phyloP scores from a whole-genome alignment of 2,329 filamentous ascomycete species.

The Aspergillus pseudonomiae region DNA sequence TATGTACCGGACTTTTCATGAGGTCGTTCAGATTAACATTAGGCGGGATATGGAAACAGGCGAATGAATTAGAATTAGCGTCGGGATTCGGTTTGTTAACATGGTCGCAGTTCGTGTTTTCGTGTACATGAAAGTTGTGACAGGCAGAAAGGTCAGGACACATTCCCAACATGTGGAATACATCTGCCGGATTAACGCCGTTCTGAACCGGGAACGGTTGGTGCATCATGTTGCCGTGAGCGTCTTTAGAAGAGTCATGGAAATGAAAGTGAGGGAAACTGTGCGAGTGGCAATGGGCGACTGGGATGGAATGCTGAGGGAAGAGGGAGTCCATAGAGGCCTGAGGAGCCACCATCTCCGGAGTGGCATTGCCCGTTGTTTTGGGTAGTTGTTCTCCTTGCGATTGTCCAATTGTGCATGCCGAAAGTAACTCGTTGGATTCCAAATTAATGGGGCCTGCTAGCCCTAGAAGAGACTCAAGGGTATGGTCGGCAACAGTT shows the following conservation, averaged over 20 bases:
- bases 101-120: constrained; percentile 19
- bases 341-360: constrained; percentile 18
- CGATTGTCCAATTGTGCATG: constrained; percentile 23
- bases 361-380: constrained; percentile 19
- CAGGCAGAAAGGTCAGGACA: constrained; percentile 35
- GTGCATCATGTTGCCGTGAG: constrained; percentile 26
- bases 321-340: constrained; percentile 23
- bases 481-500: constrained; percentile 28
- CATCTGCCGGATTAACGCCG: constrained; percentile 37
- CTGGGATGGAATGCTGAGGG: constrained; percentile 22
- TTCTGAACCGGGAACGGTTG: constrained; percentile 30
- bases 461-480: constrained; percentile 39
- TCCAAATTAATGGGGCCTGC: constrained; percentile 34
- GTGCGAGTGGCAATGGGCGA: constrained; percentile 29
- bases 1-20: constrained; percentile 32
- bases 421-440: constrained; percentile 29
- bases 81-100: constrained; percentile 28
- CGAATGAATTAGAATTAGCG: constrained; percentile 24
- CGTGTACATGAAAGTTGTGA: constrained; percentile 29
- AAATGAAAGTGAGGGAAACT: constrained; percentile 33
- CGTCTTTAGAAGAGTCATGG: constrained; percentile 34
- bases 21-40: constrained; percentile 32
- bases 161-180: constrained; percentile 41
- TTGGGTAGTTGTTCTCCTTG: constrained; percentile 26
- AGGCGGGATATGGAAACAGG: constrained; percentile 36